Conservation (phyloP, 345 rosid species). For the Euphorbia lathyris region DNA sequence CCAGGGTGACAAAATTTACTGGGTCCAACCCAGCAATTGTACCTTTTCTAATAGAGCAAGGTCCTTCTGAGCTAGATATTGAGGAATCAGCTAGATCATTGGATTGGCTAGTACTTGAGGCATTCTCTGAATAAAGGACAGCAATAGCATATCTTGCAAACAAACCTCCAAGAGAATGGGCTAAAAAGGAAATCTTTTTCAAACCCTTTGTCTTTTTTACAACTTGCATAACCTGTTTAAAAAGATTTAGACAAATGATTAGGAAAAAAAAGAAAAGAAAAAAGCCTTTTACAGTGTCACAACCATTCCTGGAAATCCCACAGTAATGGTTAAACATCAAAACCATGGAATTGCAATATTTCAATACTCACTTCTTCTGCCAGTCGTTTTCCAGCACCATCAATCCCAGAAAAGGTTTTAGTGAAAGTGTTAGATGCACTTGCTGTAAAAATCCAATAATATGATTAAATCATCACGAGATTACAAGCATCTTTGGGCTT, state of each 20-base stretch:
- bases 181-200: slow-evolving; percentile 83
- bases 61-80: slow-evolving; percentile 28
- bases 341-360: slow-evolving; percentile 1
- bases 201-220: slow-evolving; percentile 65
- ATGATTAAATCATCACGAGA: slow-evolving; percentile 9
- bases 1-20: slow-evolving; percentile 88
- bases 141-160: slow-evolving; percentile 88
- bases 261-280: neutral
- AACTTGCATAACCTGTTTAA: slow-evolving; percentile 62
- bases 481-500: neutral
- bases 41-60: slow-evolving; percentile 39
- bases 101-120: slow-evolving; percentile 23
- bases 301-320: neutral
- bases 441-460: slow-evolving; percentile 47
- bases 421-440: slow-evolving; percentile 78
- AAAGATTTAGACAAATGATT: slow-evolving; percentile 11
- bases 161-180: slow-evolving; percentile 98
- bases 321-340: slow-evolving; percentile 6
- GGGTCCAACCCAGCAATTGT: slow-evolving; percentile 88
- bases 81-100: slow-evolving; percentile 29
- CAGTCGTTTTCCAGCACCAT: slow-evolving; percentile 91
- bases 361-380: slow-evolving; percentile 78
- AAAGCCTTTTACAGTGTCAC: slow-evolving; percentile 12
- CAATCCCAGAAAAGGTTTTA: slow-evolving; percentile 82
- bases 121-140: slow-evolving; percentile 56